Base-by-base conservation (phyloP, 2,329 filamentous ascomycete species). In the Penicillium crustosum region DNA sequence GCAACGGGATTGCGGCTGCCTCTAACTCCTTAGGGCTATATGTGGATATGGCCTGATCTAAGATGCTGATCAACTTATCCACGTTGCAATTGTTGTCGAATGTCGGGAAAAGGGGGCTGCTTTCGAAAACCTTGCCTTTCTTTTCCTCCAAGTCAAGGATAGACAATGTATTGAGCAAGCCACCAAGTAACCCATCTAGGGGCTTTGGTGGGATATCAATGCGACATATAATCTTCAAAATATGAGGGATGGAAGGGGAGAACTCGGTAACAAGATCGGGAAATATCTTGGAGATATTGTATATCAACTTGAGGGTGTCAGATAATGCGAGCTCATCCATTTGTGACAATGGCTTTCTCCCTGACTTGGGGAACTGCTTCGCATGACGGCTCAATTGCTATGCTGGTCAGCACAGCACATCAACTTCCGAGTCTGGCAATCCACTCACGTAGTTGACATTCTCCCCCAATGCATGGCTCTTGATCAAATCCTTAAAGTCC, bases 281-380 rank as follows among this genome's bases (percentile, higher is more conserved):
- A 67, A 88, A 89, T 68, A 87, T 86, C 66, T 93, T 87, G 2
- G 89, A 89, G 53, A 96, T 81, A 73, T 97, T 97, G 81, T 95
- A 97, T 51, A 96, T 77, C 41, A 97, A 81, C 70, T 96, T 97
- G 49, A 94, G 78, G 0, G 89, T 93, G 73, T 97, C 93, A 9
- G 82, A 82, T 38, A 97, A 81, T 0, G 93, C 91, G 85, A 93
- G 86, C 58, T 89, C 86, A 62, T 89, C 86, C 82, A 93, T 72
- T 55, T 72, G 69, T 4, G 72, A 65, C 35, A 74, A 65, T 23
- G 73, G 67, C 49, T 65, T 74, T 59, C 68, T 68, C 48, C 70
- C 69, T 6, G 65, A 71, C 53, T 77, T 77, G 5, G 78, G 78
- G 61, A 83, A 84, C 66, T 78, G 75, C 60, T 82, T 83, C 6